Evolutionary conservation across 225 moss, liverwort and hornwort species (phyloP).

Genomic region (Bryoerythrophyllum caledonicum): DNA sequence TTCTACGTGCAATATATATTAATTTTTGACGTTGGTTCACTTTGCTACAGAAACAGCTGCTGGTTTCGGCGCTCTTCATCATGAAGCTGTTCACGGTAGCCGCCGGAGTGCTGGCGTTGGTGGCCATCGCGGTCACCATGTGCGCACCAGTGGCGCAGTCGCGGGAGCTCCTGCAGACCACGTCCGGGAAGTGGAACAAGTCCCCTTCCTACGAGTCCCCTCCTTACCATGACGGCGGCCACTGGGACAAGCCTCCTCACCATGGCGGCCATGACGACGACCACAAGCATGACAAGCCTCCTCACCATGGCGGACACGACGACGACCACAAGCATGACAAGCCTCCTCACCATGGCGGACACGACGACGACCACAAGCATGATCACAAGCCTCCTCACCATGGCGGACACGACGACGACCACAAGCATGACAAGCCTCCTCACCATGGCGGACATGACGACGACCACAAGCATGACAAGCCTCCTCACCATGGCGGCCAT

Average conservation of each 20-base stretch:
- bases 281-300: constrained; percentile 1
- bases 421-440: not conserved
- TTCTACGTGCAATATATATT: no score
- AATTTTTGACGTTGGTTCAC: not conserved
- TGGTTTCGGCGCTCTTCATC: not conserved
- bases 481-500: constrained; percentile 12
- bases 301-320: not conserved
- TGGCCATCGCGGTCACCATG: constrained; percentile 27
- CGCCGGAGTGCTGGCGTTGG: constrained; percentile 9
- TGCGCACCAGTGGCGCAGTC: constrained; percentile 3
- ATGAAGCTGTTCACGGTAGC: constrained; percentile 20
- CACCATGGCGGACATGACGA: not conserved
- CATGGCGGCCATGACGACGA: not conserved
- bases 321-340: not conserved
- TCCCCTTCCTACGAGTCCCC: constrained; percentile 29
- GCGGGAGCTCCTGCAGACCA: constrained; percentile 30
- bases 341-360: not conserved
- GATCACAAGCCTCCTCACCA: not conserved
- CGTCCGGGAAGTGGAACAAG: constrained; percentile 22
- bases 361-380: not conserved
- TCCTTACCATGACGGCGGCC: constrained; percentile 16
- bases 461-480: not conserved
- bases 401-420: not conserved
- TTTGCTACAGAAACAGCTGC: not conserved
- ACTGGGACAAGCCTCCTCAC: constrained; percentile 6